Evolutionary conservation across 2,329 filamentous ascomycete genomes (phyloP), one percentile per base, ranked within the genome.

Genomic region (Claviceps sp.): DNA sequence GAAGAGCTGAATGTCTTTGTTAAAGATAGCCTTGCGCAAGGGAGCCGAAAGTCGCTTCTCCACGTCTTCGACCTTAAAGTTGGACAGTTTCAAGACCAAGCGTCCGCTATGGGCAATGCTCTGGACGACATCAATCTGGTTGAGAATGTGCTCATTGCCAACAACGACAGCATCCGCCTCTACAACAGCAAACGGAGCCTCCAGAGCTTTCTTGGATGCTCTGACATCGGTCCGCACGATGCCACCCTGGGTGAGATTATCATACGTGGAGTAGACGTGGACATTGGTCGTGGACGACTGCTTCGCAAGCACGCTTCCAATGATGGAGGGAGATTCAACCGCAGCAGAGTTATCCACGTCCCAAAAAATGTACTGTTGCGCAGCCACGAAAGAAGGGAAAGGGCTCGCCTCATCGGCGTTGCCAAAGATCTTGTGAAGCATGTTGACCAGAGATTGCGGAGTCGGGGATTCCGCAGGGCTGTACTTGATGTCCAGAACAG

Each of bases 291-390:
- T 86, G 67, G 71, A 87, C 67, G 71, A 87, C 67, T 78, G 89
- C 74, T 84, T 82, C 75, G 83, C 91, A 74, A 74, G 79, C 13
- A 81, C 64, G 53, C 69, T 73, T 56, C 77, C 76, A 30, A 84
- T 64, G 40, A 73, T 78, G 22, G 78, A 70, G 11, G 89, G 84
- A 1, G 88, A 82, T 54, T 74, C 73, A 50, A 77, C 75, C 50
- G 84, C 78, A 1, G 74, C 69, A 30, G 89, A 89, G 65, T 82
- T 78, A 63, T 95, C 91, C 42, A 87, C 66, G 59, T 96, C 87
- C 89, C 90, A 97, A 77, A 98, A 96, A 13, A 84, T 84, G 72
- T 93, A 97, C 68, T 97, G 87, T 66, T 87, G 78, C 19, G 83
- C 81, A 58, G 80, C 73, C 51, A 82, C 67, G 47, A 74, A 65